Evolutionary conservation across 2,329 filamentous ascomycete genomes (phyloP).

Genomic region (Chrysosporium keratinophilum): DNA sequence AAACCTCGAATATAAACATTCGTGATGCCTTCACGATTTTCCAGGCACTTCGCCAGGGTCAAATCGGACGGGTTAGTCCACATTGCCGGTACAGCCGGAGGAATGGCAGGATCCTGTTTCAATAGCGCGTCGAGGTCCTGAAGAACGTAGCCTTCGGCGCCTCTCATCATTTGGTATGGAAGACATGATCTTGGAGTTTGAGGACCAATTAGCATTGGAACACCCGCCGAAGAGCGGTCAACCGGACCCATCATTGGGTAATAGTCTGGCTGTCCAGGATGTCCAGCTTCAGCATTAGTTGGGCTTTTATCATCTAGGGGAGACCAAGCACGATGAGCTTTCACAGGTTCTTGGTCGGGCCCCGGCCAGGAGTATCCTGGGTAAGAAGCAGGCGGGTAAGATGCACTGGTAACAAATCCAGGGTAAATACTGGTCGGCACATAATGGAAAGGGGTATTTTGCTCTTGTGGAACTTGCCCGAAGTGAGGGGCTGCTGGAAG

Average conservation of each 20-base stretch:
- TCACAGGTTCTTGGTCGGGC: conserved; percentile 29
- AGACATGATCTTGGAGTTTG: conserved; percentile 48
- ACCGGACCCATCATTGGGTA: conserved; percentile 49
- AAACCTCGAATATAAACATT: conserved; percentile 98
- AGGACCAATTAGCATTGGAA: conserved; percentile 49
- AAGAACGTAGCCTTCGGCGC: conserved; percentile 35
- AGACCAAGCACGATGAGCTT: conserved; percentile 32
- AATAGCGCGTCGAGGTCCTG: conserved; percentile 54
- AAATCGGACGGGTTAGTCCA: conserved; percentile 73
- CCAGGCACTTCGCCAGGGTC: conserved; percentile 83
- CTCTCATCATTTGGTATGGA: conserved; percentile 39
- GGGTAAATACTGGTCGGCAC: conserved; percentile 30
- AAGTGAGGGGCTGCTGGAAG: conserved; percentile 25
- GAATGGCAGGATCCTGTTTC: conserved; percentile 69
- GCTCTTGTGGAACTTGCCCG: conserved; percentile 25
- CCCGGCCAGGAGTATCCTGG: conserved; percentile 30
- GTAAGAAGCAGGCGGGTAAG: conserved; percentile 26
- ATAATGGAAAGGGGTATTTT: conserved; percentile 28
- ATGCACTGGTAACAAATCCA: conserved; percentile 25
- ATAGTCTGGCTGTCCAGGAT: conserved; percentile 51
- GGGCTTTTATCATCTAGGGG: conserved; percentile 45
- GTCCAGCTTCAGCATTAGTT: conserved; percentile 49
- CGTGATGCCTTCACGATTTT: conserved; percentile 89
- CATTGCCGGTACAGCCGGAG: conserved; percentile 78
- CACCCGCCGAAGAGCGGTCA: conserved; percentile 47